Percentiles rank a stretch among this genome's conserved stretches.
Conservation (phyloP, 2,329 filamentous ascomycete genomes). For the Leptographium lundbergii region DNA sequence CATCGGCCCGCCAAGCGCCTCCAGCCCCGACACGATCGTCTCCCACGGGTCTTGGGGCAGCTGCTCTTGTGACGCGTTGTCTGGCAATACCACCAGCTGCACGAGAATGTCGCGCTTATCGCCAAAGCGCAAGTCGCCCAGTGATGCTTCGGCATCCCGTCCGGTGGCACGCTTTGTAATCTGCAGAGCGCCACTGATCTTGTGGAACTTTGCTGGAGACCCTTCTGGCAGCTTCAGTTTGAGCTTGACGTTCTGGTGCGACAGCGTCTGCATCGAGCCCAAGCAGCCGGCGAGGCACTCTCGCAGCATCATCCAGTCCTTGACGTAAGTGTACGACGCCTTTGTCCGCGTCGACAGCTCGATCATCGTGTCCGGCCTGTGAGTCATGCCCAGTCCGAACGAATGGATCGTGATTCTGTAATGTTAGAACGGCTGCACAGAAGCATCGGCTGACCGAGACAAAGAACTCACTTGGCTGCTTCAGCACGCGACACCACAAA, state of each 20-base stretch:
- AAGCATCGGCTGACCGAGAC: background rate
- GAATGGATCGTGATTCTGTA: conserved; percentile 82
- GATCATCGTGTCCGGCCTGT: conserved; percentile 98
- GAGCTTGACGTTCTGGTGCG: conserved; percentile 96
- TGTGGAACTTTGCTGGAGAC: conserved; percentile 95
- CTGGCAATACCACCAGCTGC: conserved; percentile 82
- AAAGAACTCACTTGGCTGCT: conserved; percentile 69
- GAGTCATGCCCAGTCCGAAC: conserved; percentile 89
- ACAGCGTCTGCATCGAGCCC: conserved; percentile 81
- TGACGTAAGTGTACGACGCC: conserved; percentile 94
- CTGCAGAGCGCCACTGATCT: conserved; percentile 91
- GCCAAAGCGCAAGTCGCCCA: conserved; percentile 88
- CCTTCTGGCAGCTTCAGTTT: conserved; percentile 90
- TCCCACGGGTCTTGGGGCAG: conserved; percentile 94
- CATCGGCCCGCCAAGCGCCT: conserved; percentile 77
- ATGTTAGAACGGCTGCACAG: conserved; percentile 13
- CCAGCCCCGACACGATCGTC: conserved; percentile 86
- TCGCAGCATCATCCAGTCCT: conserved; percentile 99
- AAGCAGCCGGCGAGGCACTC: conserved; percentile 92
- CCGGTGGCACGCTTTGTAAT: conserved; percentile 94
- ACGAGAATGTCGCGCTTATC: conserved; percentile 92
- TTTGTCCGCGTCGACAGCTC: conserved; percentile 92
- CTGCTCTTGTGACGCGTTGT: conserved; percentile 70
- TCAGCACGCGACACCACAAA: conserved; percentile 95
- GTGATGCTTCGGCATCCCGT: conserved; percentile 79